Base-by-base conservation (phyloP, 768 basidiomycete genomes). In the Suillus weaverae region DNA sequence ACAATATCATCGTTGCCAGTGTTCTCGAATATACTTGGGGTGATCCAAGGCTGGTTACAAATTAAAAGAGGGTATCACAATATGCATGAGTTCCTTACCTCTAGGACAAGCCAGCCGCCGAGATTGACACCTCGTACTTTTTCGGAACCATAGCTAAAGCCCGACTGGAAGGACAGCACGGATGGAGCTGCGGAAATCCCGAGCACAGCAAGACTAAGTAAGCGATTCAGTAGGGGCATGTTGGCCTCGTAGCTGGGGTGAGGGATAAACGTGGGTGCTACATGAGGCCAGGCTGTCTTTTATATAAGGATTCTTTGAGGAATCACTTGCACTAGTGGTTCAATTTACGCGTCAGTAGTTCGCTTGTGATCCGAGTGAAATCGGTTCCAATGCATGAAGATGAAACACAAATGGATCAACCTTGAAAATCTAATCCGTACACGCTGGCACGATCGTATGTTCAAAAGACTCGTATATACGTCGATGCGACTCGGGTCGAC, bases 21-120 rank as follows among this genome's bases (percentile, higher is more conserved):
- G 71, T 85, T 80, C 64, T 90, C 87, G 72, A 91, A 93, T 7
- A 93, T 70, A 54, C 86, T 87, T 36, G 91, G 91, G 0, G 90
- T 91, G 69, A 92, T 89, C 89, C 89, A 92, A 9, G 91, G 89
- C 88, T 74, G 67, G 26, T 41, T 9, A 26, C 16, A 18, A 61
- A 61, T 61, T n/a, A 59, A 41, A 32, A 41, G 10, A 41, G 26
- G 78, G 84, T 78, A 83, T 35, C 18, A 48, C 43, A 20, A 35
- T 6, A 36, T 13, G 16, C 16, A 13, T 16, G 7, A 5, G 41
- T 64, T 11, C 13, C 33, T 62, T 43, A 67, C 66, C 66, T 74
- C 75, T 43, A 75, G 67, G 3, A 77, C 73, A 51, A 77, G 73
- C 76, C 76, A 77, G 8, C 76, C 76, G 13, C 76, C 76, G 7